Percentiles rank a stretch among this genome's conserved stretches.
phyloP scores from a whole-genome alignment of 352 stramenopile species.

The Globisporangium canariense region DNA sequence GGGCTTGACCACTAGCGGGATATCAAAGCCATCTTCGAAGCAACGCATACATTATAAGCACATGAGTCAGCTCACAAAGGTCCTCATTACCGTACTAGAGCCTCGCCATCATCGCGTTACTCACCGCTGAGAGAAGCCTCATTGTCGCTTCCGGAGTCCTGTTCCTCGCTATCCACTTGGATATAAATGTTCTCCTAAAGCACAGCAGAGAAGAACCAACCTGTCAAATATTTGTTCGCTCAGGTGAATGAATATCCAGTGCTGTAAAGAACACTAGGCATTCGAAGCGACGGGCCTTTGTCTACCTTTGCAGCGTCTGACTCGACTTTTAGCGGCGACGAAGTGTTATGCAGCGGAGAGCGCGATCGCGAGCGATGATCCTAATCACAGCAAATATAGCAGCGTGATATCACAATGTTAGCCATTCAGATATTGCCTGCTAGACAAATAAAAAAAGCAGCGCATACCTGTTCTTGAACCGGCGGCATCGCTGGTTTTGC shows the following conservation, averaged over 20 bases:
- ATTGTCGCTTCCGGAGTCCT: neutral
- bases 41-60: neutral
- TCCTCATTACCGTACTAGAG: too few relatives aligned
- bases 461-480: slow-evolving; percentile 11
- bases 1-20: neutral
- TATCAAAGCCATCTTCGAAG: slow-evolving; percentile 13
- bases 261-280: too few relatives aligned
- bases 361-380: neutral
- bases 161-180: slow-evolving; percentile 1
- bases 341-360: neutral
- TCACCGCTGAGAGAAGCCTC: slow-evolving; percentile 10
- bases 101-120: neutral
- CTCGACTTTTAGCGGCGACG: neutral
- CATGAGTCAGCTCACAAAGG: too few relatives aligned
- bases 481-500: neutral
- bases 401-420: neutral
- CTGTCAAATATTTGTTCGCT: neutral
- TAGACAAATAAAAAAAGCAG: too few relatives aligned
- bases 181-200: slow-evolving; percentile 4
- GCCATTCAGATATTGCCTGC: neutral
- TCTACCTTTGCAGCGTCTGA: neutral
- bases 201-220: neutral
- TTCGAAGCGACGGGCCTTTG: neutral
- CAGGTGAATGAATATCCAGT: neutral
- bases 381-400: neutral